Percentiles rank a stretch among this genome's conserved stretches.
Conservation (phyloP, 345 rosid genomes). For the Capsella bursapastoris region DNA sequence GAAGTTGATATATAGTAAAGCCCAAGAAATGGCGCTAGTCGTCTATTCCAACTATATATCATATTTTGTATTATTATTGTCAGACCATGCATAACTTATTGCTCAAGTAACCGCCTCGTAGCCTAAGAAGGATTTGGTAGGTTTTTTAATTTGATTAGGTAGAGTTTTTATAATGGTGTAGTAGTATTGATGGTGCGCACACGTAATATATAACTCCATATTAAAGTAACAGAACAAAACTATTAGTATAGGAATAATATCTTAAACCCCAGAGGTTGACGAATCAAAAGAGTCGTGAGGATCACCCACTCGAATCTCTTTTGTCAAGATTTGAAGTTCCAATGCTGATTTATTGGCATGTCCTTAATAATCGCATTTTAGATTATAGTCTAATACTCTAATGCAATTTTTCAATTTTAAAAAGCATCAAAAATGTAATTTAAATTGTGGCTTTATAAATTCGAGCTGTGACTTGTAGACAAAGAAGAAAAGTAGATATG, state of each 20-base stretch:
- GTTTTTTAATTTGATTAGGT: neutral
- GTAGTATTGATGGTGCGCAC: constrained; percentile 7
- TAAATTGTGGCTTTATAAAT: too few species aligned
- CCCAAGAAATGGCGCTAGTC: neutral
- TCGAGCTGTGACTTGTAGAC: too few species aligned
- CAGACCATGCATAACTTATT: neutral
- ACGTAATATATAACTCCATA: constrained; percentile 12
- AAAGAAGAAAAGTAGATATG: too few species aligned
- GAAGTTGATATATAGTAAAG: neutral
- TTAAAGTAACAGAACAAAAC: too few species aligned
- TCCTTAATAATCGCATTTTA: neutral
- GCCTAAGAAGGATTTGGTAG: neutral
- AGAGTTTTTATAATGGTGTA: neutral
- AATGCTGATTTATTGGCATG: neutral
- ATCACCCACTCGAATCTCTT: constrained; percentile 2
- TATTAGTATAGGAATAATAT: neutral
- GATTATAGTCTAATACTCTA: neutral
- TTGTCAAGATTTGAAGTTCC: neutral
- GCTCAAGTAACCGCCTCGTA: constrained; percentile 21
- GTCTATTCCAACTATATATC: neutral
- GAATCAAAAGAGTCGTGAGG: constrained; percentile 9
- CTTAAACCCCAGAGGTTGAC: constrained; percentile 3
- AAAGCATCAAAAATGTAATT: too few species aligned
- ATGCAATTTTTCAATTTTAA: neutral
- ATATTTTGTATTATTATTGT: neutral